phyloP scores from a whole-genome alignment of 495 filamentous ascomycete species.

The Tuber borchii region DNA sequence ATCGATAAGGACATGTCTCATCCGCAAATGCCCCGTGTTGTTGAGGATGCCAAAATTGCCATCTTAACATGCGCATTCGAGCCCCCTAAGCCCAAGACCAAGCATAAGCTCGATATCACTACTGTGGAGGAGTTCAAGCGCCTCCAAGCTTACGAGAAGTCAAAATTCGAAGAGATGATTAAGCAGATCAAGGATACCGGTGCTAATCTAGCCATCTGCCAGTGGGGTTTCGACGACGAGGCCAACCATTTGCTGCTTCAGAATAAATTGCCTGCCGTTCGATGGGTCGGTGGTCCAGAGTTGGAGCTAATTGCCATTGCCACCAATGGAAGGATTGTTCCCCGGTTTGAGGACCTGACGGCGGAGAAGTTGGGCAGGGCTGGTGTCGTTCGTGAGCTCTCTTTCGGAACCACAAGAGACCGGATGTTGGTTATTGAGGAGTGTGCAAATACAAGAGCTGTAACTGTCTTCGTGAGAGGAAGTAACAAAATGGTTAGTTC shows the following conservation, averaged over 20 bases:
- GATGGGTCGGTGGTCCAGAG: constrained; percentile 97
- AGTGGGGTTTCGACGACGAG: constrained; percentile 99
- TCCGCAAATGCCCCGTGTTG: constrained; percentile 95
- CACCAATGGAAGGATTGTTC: constrained; percentile 94
- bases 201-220: constrained; percentile 95
- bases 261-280: constrained; percentile 89
- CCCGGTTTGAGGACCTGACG: constrained; percentile 89
- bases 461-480: constrained; percentile 90
- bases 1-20: constrained; percentile 99
- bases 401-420: constrained; percentile 92
- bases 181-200: constrained; percentile 94
- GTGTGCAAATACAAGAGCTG: constrained; percentile 93
- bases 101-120: constrained; percentile 98
- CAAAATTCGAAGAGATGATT: constrained; percentile 98
- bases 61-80: constrained; percentile 98
- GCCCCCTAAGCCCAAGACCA: constrained; percentile 99
- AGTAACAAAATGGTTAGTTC: constrained; percentile 94
- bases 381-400: constrained; percentile 87
- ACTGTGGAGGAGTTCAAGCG: constrained; percentile 96
- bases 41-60: constrained; percentile 88
- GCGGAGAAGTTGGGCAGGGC: constrained; percentile 84
- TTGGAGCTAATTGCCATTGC: constrained; percentile 98
- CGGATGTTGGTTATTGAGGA: constrained; percentile 99
- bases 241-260: constrained; percentile 94
- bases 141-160: constrained; percentile 85